phyloP scores from a whole-genome alignment of 768 basidiomycete genomes.

The Dacryopinax primogenitus region DNA sequence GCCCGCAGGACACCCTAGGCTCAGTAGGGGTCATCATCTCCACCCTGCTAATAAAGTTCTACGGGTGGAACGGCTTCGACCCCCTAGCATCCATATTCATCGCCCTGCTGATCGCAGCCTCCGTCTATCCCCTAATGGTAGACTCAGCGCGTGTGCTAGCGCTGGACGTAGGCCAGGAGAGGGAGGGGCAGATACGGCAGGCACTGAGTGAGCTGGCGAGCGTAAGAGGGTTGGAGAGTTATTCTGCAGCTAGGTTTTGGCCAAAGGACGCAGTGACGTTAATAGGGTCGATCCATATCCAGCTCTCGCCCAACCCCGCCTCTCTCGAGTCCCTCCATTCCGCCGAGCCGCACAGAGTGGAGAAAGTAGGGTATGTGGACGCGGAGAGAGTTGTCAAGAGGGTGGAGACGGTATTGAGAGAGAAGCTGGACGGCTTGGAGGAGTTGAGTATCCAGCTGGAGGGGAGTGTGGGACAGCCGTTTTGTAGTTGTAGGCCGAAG shows the following conservation, averaged over 20 bases:
- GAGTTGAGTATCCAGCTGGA: constrained; percentile 88
- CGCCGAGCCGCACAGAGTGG: constrained; percentile 38
- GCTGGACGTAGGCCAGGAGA: constrained; percentile 57
- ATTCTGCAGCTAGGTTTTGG: constrained; percentile 80
- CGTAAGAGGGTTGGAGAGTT: constrained; percentile 71
- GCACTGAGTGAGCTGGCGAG: constrained; percentile 48
- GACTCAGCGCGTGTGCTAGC: constrained; percentile 83
- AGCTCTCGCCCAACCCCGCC: constrained; percentile 53
- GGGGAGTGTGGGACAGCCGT: constrained; percentile 15
- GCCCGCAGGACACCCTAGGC: constrained; percentile 71
- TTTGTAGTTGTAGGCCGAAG: constrained; percentile 1
- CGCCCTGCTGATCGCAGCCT: constrained; percentile 85
- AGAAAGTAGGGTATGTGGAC: constrained; percentile 41
- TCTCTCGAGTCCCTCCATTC: constrained; percentile 46
- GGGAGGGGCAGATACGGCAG: constrained; percentile 29
- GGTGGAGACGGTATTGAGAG: constrained; percentile 59
- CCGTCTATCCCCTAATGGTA: constrained; percentile 87
- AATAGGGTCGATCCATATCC: constrained; percentile 86
- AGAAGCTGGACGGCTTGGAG: constrained; percentile 65
- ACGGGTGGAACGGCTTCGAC: constrained; percentile 98
- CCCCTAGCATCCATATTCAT: constrained; percentile 96
- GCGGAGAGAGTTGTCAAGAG: constrained; percentile 61
- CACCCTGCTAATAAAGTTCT: constrained; percentile 85
- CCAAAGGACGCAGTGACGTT: constrained; percentile 77
- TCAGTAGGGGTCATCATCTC: constrained; percentile 97